Base-by-base conservation (phyloP, 148 eudicot genomes). In the Spergularia bocconei region DNA sequence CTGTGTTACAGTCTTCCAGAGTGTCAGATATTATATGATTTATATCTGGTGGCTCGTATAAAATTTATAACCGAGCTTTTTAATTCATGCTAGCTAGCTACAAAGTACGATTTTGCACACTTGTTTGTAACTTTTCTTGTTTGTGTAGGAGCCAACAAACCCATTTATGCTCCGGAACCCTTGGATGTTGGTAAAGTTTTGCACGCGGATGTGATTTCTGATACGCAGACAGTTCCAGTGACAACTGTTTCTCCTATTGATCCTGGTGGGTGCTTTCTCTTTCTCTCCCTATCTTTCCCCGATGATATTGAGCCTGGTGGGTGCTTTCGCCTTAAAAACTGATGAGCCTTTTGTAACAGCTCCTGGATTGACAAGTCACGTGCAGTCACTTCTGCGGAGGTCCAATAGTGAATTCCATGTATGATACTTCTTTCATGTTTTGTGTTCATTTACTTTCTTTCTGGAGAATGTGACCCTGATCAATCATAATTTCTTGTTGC, bases 141-240 rank as follows among this genome's bases (percentile, higher is more conserved):
- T 29, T 29, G 60, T 64, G 36, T 79, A 94, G 98, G 98, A 83
- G 98, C 98, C 74, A 87, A 82, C 85, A 91, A 91, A 88, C 72
- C 90, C 29, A 79, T 87, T 44, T 94, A 94, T 80, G 97, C 97
- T 60, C 98, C 93, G 0, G 98, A 94, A 79, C 98, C 98, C n/a
- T 86, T 88, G 63, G 98, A 94, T 62, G 91, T 94, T 70, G 93
- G 96, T 47, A 86, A 95, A 76, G 81, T 85, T 66, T 80, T 94
- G 84, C 93, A 84, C 88, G 98, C 88, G 63, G 97, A 94, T 71
- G 81, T 94, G 33, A 64, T 81, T 20, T 84, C 93, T 41, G 85
- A 85, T 77, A 82, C 88, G 56, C 92, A 85, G 71, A 94, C 89
- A 63, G 83, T 85, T 69, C 70, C 88, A 58, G 86, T 91, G 61